Evolutionary conservation across 306 rosid species (phyloP), one percentile per base, ranked within the genome.

Genomic region (Geum urbanum): DNA sequence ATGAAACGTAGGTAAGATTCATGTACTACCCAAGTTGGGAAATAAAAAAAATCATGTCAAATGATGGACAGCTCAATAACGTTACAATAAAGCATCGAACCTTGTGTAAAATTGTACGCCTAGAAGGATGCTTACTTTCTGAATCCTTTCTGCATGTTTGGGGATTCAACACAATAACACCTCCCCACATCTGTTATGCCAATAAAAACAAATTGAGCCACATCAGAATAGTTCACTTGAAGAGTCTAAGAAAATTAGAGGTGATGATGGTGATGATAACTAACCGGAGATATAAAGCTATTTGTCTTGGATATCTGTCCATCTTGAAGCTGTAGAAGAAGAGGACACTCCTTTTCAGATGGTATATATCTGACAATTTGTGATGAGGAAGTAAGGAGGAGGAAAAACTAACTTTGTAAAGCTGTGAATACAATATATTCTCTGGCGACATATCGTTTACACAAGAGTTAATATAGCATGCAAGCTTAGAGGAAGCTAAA

Each of bases 211-310:
- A 55, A 49, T 78, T 55, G 55, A 37, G 63, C 50, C 71, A 59
- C 49, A 67, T 66, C 55, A 48, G 60, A 70, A 18, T 57, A 70
- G 20, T 72, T 52, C 32, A 59, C 27, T 32, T 72, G 43, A 69
- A 68, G 37, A 52, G 62, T 51, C 46, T 22, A 22, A 64, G 53
- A 16, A 72, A 16, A 22, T 52, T 50, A 14, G 59, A 46, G 56
- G 73, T 55, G 69, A 72, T 53, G 74, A 72, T 78, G 72, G 68
- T 64, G 37, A 55, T 32, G 84, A 70, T 39, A 64, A 79, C 72
- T 80, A 78, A 94, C 99, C 61, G 99, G 99, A 74, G 99, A 91
- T 80, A 91, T 89, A 77, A 94, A 91, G 77, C 96, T 92, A 76
- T 94, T 94, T 43, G 99, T 87, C 81, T 74, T 77, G 39, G 99